A percentile compares a stretch with the other conserved stretches of the same genome.
These are phyloP conservation scores for Clarireedia homoeocarpa DNA, from an alignment of 2,329 filamentous ascomycete genomes.

Conservation along the genomic window DNA sequence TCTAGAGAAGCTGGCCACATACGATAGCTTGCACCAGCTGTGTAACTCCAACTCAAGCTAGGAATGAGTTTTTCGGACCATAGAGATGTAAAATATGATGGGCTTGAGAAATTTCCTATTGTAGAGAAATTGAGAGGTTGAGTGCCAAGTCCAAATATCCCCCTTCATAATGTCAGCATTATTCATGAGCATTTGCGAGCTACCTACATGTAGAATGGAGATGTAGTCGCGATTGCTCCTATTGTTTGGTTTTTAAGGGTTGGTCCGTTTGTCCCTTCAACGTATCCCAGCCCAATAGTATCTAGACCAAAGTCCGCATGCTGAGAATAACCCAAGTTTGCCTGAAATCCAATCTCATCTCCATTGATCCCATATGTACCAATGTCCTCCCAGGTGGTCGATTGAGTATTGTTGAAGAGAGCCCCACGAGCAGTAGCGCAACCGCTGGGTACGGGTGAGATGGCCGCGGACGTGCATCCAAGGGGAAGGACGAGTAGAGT, in stretches of 20 bases:
- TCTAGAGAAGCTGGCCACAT: constrained; percentile 4
- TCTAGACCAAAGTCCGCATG: constrained; percentile 20
- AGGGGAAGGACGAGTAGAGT: constrained; percentile 29
- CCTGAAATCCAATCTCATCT: constrained; percentile 33
- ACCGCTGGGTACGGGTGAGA: constrained; percentile 28
- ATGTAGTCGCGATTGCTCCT: constrained; percentile 25
- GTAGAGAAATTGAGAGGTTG: constrained; percentile 34
- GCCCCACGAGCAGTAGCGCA: constrained; percentile 45
- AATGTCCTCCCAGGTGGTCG: constrained; percentile 43
- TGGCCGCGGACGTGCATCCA: constrained; percentile 27
- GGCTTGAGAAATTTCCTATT: constrained; percentile 30
- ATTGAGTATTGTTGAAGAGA: constrained; percentile 45
- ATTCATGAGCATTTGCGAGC: background rate
- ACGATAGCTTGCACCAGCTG: constrained; percentile 61
- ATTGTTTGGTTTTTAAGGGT: constrained; percentile 18
- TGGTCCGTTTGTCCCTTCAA: constrained; percentile 16
- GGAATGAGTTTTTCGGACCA: constrained; percentile 31
- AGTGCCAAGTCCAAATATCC: constrained; percentile 33
- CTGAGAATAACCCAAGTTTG: constrained; percentile 31
- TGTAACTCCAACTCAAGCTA: constrained; percentile 45
- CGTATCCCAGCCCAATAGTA: constrained; percentile 15
- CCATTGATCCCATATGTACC: constrained; percentile 31
- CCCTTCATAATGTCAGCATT: constrained; percentile 21
- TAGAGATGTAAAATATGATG: constrained; percentile 32
- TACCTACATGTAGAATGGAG: constrained; percentile 33